A percentile compares a stretch with the other conserved stretches of the same genome.
Conservation (phyloP, 2,329 filamentous ascomycete genomes). For the Venturiaceae sp. region DNA sequence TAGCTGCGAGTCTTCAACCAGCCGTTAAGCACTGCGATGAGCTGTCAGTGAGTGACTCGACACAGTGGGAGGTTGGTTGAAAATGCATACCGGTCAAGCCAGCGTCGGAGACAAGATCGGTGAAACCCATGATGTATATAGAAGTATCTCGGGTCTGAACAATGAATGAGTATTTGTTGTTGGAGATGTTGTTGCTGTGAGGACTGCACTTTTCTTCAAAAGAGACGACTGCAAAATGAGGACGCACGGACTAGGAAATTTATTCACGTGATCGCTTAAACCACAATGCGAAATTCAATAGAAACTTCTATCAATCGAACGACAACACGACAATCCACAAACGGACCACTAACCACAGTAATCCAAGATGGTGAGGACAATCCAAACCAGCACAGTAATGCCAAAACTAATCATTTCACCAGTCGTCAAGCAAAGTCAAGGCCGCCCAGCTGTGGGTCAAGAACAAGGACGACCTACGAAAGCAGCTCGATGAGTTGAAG, state of each 20-base stretch:
- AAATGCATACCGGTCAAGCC: slow-evolving; percentile 48
- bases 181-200: neutral
- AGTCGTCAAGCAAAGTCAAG: slow-evolving; percentile 73
- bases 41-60: slow-evolving; percentile 11
- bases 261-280: no score
- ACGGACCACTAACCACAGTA: neutral
- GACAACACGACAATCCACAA: neutral
- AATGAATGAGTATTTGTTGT: neutral
- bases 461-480: slow-evolving; percentile 96
- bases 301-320: no score
- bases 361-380: neutral
- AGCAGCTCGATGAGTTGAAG: slow-evolving; percentile 93
- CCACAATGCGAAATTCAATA: no score
- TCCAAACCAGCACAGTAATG: neutral
- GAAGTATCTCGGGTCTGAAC: neutral
- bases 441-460: slow-evolving; percentile 95
- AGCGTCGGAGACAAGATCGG: slow-evolving; percentile 56
- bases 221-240: no score
- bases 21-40: slow-evolving; percentile 52
- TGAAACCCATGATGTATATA: slow-evolving; percentile 53
- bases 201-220: no score
- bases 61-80: slow-evolving; percentile 5
- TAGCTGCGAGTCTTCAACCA: slow-evolving; percentile 70
- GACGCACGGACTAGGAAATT: no score
- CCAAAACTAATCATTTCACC: neutral